Conservation (phyloP, 139 green algal species). For the Marvania coccoides region DNA sequence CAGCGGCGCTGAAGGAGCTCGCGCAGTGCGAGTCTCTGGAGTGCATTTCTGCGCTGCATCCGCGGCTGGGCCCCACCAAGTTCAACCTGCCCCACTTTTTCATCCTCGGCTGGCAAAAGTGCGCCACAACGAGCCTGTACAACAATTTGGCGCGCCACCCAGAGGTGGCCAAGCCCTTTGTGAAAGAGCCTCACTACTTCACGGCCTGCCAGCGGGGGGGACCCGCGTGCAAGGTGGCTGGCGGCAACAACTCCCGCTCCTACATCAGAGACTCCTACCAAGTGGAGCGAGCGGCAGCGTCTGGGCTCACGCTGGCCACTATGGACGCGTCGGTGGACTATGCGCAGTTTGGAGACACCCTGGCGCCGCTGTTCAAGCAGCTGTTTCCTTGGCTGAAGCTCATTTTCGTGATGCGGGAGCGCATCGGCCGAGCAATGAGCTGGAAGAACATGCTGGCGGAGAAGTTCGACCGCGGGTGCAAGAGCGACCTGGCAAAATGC, state of each 20-base stretch:
- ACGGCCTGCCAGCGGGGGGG: background rate
- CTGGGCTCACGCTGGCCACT: background rate
- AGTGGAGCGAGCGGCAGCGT: background rate
- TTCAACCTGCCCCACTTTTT: slow-evolving; percentile 10
- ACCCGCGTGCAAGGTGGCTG: background rate
- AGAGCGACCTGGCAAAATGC: too few relatives aligned
- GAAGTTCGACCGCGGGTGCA: too few relatives aligned
- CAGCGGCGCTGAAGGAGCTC: too few relatives aligned
- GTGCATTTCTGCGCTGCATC: background rate
- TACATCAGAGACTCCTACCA: background rate
- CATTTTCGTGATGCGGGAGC: slow-evolving; percentile 3
- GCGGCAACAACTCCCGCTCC: background rate
- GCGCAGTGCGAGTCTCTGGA: too few relatives aligned
- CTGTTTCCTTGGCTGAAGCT: slow-evolving; percentile 14
- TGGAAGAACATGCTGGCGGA: too few relatives aligned
- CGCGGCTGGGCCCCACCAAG: background rate
- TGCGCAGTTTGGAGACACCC: background rate
- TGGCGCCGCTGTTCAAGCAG: background rate
- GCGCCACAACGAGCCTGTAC: background rate
- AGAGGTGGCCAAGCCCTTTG: background rate
- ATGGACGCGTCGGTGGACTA: slow-evolving; percentile 6
- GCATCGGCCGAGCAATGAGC: slow-evolving; percentile 1
- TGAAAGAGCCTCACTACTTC: slow-evolving; percentile 7
- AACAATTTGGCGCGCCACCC: background rate
- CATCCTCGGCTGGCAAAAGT: slow-evolving; percentile 9